Evolutionary conservation across 805 yeast genomes (phyloP), one percentile per base, ranked within the genome.

Genomic region (Saccharomyces kudriavzevii): DNA sequence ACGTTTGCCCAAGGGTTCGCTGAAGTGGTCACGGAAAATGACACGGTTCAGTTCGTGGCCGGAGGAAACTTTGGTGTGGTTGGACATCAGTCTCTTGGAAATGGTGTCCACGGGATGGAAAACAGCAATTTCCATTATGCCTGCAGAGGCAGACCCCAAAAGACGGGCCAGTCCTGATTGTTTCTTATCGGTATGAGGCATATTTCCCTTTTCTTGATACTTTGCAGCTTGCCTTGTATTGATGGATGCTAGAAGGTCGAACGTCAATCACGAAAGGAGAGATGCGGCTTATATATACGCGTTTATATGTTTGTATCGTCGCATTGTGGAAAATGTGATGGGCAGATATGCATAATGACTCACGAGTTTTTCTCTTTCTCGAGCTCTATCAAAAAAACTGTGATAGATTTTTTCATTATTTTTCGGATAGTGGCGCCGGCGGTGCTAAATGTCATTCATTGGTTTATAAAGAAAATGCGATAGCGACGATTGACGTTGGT

Each of bases 71-170:
- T 75, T 84, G 51, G 88, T 81, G 60, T 81, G 84, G 74, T 87
- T 87, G 35, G 89, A 82, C 95, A 87, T 87, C 70, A 87, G 79
- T 77, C 99, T 86, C 77, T 94, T 94, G 60, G 99, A 90, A 67
- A 90, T 87, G 50, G 99, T 94, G 74, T 94, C 99, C 40, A 94
- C 96, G 22, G 99, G 99, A 74, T 94, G 99, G 83, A 94, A 94
- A 45, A 94, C 95, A 53, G 87, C 96, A 62, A 94, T 87, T 74
- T 94, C 99, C 66, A 95, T 82, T 69, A 94, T 88, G 64, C 99
- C 99, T 45, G 99, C 99, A 22, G 96, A 80, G 17, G 98, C 99
- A 40, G 98, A 92, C 48, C 99, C 99, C 48, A 94, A 77, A 46
- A 92, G 85, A 72, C 98, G 83, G 64, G 99, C 96, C 48, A 77